Base-by-base conservation (phyloP, 2,329 filamentous ascomycete species). In the Zopfia rhizophila region DNA sequence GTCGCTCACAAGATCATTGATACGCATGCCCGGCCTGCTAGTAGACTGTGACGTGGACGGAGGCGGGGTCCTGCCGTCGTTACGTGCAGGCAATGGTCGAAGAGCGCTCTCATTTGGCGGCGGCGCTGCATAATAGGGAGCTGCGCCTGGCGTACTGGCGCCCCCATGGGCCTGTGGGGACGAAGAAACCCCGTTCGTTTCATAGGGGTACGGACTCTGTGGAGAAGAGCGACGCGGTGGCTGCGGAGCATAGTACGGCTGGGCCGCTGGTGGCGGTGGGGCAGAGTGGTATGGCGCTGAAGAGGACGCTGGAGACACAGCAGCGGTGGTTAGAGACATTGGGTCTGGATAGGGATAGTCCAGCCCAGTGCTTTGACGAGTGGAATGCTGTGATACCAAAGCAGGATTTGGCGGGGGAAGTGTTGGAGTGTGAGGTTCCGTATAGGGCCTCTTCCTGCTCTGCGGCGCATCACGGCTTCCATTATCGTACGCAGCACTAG, bases 391-490 rank as follows among this genome's bases (percentile, higher is more conserved):
- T 61, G 72, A 69, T 50, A 69, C 69, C 55, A 69, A 60, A 53
- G 71, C 75, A 58, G 68, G 76, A 59, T 75, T 75, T 43, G 76
- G 76, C 46, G 77, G 77, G 38, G 77, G 75, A 51, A 78, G 65
- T 32, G 76, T 79, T 19, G 77, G 76, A 45, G 76, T 78, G 55
- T 79, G 76, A 60, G 77, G 77, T 68, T 79, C 76, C 29, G 76
- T 70, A 45, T 70, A 72, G 19, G 70, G 65, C 54, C 77, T 75
- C 70, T 79, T 80, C 62, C 70, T 72, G 57, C 73, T 67, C 47
- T 65, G 68, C 51, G 70, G 58, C 48, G 64, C 52, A 56, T 73
- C 69, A 68, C 68, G 67, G 55, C 53, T 62, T 45, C 59, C 62
- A 51, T 72, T 70, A 66, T 73, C 69, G 53, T 68, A 67, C 29